Conservation (phyloP, 2,329 filamentous ascomycete genomes). For the Fusarium sp. region DNA sequence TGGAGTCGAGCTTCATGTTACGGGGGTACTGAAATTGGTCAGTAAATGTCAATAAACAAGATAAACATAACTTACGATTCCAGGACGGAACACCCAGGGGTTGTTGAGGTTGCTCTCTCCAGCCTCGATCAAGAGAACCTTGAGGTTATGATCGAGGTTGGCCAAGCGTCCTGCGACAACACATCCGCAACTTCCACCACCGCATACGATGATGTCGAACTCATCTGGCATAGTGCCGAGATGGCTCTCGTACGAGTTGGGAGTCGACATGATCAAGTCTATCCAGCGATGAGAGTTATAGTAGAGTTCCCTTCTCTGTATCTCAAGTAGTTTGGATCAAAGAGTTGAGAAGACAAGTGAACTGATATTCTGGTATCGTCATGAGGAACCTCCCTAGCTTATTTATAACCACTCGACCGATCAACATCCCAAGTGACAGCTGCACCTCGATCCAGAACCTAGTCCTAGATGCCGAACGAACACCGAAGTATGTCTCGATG, state of each 20-base stretch:
- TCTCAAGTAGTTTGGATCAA: background rate
- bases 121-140: slow-evolving; percentile 76
- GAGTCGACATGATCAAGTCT: slow-evolving; percentile 38
- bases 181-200: slow-evolving; percentile 76
- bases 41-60: no score
- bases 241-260: slow-evolving; percentile 35
- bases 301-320: background rate
- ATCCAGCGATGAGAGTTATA: background rate
- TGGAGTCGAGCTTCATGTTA: slow-evolving; percentile 84
- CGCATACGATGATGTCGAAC: slow-evolving; percentile 84
- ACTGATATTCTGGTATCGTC: background rate
- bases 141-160: slow-evolving; percentile 80
- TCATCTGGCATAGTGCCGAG: slow-evolving; percentile 71
- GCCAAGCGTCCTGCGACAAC: slow-evolving; percentile 74
- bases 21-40: slow-evolving; percentile 65
- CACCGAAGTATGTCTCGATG: slow-evolving; percentile 24
- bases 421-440: background rate
- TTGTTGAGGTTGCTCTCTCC: slow-evolving; percentile 83
- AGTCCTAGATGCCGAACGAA: slow-evolving; percentile 42
- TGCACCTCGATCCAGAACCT: slow-evolving; percentile 3
- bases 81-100: slow-evolving; percentile 80
- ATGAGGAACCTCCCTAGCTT: background rate
- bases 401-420: slow-evolving; percentile 24
- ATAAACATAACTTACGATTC: slow-evolving; percentile 43
- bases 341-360: background rate